Evolutionary conservation across 805 yeast genomes (phyloP).

Genomic region (Lachancea sp.): DNA sequence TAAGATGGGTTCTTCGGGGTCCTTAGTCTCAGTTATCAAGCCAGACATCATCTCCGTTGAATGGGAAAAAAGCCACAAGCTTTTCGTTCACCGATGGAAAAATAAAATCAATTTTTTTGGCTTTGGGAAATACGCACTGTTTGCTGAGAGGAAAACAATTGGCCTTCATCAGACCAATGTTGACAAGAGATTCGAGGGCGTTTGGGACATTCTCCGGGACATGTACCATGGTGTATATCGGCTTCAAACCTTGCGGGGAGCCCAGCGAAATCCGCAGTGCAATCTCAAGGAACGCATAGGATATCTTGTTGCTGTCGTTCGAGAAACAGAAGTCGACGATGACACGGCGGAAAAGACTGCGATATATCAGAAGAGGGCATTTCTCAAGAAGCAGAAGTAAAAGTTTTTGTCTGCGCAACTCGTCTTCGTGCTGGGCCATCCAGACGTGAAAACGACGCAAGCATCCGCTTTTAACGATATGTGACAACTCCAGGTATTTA

Average conservation of each 20-base stretch:
- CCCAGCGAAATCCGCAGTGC: slow-evolving; percentile 20
- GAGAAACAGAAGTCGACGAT: slow-evolving; percentile 17
- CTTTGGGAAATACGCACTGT: slow-evolving; percentile 28
- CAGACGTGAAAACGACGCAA: slow-evolving; percentile 31
- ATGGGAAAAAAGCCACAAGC: slow-evolving; percentile 23
- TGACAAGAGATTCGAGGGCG: slow-evolving; percentile 27
- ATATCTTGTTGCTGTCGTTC: slow-evolving; percentile 21
- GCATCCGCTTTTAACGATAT: slow-evolving; percentile 39
- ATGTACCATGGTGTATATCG: slow-evolving; percentile 24
- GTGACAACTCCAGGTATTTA: slow-evolving; percentile 36
- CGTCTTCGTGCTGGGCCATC: slow-evolving; percentile 29
- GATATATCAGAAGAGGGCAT: slow-evolving; percentile 35
- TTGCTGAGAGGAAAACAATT: slow-evolving; percentile 29
- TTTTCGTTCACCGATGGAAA: slow-evolving; percentile 27
- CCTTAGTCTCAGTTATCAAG: slow-evolving; percentile 14
- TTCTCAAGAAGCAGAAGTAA: slow-evolving; percentile 38
- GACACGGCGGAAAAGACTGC: slow-evolving; percentile 32
- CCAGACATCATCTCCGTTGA: slow-evolving; percentile 30
- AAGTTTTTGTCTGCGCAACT: slow-evolving; percentile 30
- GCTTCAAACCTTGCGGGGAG: slow-evolving; percentile 4
- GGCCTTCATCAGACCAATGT: slow-evolving; percentile 27
- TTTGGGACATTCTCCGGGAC: slow-evolving; percentile 22
- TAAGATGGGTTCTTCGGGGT: too few species aligned
- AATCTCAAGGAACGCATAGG: slow-evolving; percentile 17
- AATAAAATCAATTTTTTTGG: slow-evolving; percentile 19